Evolutionary conservation across 495 filamentous ascomycete species (phyloP).

Genomic region (Hypoxylon intermedium): DNA sequence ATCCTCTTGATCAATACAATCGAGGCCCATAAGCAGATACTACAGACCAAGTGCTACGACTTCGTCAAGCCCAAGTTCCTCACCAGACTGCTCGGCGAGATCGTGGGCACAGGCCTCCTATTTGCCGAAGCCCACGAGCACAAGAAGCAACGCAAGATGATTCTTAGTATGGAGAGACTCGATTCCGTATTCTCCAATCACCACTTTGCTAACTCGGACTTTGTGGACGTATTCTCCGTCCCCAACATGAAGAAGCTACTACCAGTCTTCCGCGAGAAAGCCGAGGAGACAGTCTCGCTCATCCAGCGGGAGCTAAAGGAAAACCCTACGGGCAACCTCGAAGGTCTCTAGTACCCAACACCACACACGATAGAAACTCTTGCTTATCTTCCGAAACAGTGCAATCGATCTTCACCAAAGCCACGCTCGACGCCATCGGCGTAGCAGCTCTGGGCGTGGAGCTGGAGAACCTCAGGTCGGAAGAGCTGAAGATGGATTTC

Average conservation of each 20-base stretch:
- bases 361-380: not conserved
- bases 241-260: constrained; percentile 36
- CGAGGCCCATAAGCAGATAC: constrained; percentile 41
- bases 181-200: not conserved
- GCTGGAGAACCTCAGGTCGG: constrained; percentile 64
- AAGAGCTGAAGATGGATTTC: constrained; percentile 34
- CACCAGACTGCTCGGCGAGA: constrained; percentile 29
- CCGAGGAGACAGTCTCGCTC: constrained; percentile 6
- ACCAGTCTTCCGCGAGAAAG: constrained; percentile 35
- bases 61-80: constrained; percentile 42
- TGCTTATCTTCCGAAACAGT: constrained; percentile 9
- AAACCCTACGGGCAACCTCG: constrained; percentile 14
- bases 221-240: constrained; percentile 24
- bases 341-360: constrained; percentile 15
- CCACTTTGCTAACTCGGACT: not conserved
- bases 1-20: constrained; percentile 37
- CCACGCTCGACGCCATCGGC: constrained; percentile 74
- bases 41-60: constrained; percentile 40
- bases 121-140: constrained; percentile 41
- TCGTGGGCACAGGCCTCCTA: constrained; percentile 39
- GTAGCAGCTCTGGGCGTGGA: constrained; percentile 71
- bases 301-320: constrained; percentile 9
- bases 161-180: constrained; percentile 6
- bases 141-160: constrained; percentile 31
- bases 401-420: constrained; percentile 22